A percentile compares a stretch with the other conserved stretches of the same genome.
phyloP scores from a whole-genome alignment of 805 yeast species.

The Nakazawaea ishiwadae region DNA sequence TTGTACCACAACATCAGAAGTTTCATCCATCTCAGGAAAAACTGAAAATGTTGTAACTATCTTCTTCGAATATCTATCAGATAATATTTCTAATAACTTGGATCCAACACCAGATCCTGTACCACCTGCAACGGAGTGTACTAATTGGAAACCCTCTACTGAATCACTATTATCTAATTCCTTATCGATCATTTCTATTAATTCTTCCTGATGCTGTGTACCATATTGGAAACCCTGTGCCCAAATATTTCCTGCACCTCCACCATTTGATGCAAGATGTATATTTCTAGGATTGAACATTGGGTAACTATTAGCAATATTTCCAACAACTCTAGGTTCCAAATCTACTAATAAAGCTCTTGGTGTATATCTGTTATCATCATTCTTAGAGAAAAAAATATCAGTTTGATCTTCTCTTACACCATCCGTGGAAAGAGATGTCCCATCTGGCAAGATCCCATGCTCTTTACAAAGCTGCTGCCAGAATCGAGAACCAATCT shows the following conservation, averaged over 20 bases:
- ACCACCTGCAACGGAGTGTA: conserved; percentile 98
- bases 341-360: conserved; percentile 80
- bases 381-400: conserved; percentile 75
- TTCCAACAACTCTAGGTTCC: conserved; percentile 83
- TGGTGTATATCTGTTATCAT: conserved; percentile 78
- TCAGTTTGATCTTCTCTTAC: conserved; percentile 69
- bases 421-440: conserved; percentile 26
- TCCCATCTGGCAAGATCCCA: conserved; percentile 69
- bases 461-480: conserved; percentile 82
- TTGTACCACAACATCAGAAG: conserved; percentile 96
- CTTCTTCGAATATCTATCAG: conserved; percentile 81
- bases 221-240: conserved; percentile 84
- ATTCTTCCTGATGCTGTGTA: conserved; percentile 58
- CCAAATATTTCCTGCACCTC: conserved; percentile 98
- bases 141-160: conserved; percentile 81
- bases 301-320: conserved; percentile 46
- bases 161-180: conserved; percentile 90
- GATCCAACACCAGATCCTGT: conserved; percentile 98
- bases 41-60: conserved; percentile 81
- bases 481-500: conserved; percentile 93
- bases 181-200: conserved; percentile 78
- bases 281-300: conserved; percentile 82
- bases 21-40: conserved; percentile 69
- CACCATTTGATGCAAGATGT: conserved; percentile 73
- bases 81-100: conserved; percentile 65